Conservation (phyloP, 2,329 filamentous ascomycete genomes). For the Fusarium sp. region DNA sequence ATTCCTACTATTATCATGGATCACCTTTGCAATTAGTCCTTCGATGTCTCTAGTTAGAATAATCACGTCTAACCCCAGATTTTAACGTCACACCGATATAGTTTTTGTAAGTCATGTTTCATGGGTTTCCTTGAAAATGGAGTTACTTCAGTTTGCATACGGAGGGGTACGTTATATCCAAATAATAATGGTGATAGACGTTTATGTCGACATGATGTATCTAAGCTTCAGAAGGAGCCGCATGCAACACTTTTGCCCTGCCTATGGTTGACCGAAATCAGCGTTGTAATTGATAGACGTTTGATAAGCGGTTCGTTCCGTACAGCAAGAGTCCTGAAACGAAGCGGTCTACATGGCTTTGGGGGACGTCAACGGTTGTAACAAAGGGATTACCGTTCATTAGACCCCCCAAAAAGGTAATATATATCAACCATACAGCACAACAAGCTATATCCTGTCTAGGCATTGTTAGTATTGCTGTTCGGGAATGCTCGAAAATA, state of each 20-base stretch:
- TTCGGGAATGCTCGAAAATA: background rate
- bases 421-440: background rate
- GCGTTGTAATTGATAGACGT: background rate
- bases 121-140: background rate
- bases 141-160: constrained; percentile 3
- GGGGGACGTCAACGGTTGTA: background rate
- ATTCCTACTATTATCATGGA: constrained; percentile 4
- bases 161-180: background rate
- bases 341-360: background rate
- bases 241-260: background rate
- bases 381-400: background rate
- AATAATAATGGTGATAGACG: background rate
- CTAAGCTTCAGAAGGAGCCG: background rate
- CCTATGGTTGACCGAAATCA: background rate
- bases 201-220: background rate
- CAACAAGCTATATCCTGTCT: background rate
- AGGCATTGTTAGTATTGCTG: too few relatives aligned
- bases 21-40: background rate
- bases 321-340: background rate
- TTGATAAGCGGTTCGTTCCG: background rate
- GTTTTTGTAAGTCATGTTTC: background rate
- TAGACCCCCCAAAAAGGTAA: background rate
- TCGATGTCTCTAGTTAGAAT: constrained; percentile 10
- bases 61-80: background rate
- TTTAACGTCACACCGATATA: background rate